Evolutionary conservation across 2,329 filamentous ascomycete species (phyloP), one percentile per base, ranked within the genome.

Genomic region (Colletotrichum camelliae): DNA sequence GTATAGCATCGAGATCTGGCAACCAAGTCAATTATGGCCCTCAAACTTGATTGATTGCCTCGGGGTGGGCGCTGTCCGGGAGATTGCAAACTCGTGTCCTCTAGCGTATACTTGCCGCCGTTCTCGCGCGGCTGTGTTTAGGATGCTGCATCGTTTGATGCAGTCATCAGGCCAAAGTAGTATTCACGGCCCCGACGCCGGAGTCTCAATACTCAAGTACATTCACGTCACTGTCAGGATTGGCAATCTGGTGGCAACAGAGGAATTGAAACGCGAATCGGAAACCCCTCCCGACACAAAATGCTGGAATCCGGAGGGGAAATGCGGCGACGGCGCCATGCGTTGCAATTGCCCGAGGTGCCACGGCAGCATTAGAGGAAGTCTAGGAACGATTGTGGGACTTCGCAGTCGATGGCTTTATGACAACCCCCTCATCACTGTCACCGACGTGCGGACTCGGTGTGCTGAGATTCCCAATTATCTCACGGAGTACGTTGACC

Each of bases 401-500:
- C 3, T 48, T 13, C n/a, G 18, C n/a, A 48, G 43, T 48, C 0
- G 1, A 7, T 13, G 43, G 43, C 5, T 48, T 21, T 48, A 48
- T 18, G 43, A 48, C 5, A 48, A 7, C 18, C 43, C 43, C 1
- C 0, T 12, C 3, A 1, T 10, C 0, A 8, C 8, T n/a, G 39
- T 43, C 0, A n/a, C 39, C 0, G 18, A n/a, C 39, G 0, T 43
- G 39, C 2, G 3, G 39, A 43, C 0, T 0, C 39, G 16, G 0
- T 43, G 39, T n/a, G 39, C 39, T 0, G 1, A 43, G 39, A 1
- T 43, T 10, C 39, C 39, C 1, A 0, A 5, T 2, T 43, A 43
- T 1, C 39, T 43, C 39, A 0, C 5, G 4, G 0, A n/a, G 43
- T 13, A 48, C 3, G 43, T 48, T 0, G 18, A 48, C 18, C 43